Percentiles rank a stretch among this genome's conserved stretches.
These are phyloP conservation scores for Euphorbia schlechtendalii DNA, from an alignment of 441 rosid species.

Conservation along the genomic window DNA sequence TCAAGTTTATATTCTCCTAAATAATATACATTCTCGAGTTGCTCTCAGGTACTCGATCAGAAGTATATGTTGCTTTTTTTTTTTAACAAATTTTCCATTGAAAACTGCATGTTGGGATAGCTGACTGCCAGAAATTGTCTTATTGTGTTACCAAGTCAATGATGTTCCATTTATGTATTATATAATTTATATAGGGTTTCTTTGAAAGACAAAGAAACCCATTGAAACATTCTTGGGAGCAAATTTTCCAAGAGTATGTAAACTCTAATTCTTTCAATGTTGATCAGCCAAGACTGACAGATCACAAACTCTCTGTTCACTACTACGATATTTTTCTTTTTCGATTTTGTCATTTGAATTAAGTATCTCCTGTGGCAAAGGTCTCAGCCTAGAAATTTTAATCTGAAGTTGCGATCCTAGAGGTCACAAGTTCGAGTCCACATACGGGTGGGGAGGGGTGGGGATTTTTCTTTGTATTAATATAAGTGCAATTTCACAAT, in stretches of 20 bases:
- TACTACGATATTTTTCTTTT: not conserved
- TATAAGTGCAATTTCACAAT: not conserved
- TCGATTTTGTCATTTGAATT: too few species aligned
- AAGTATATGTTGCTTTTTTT: not conserved
- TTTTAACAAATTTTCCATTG: not conserved
- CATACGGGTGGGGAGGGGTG: too few species aligned
- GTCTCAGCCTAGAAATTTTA: too few species aligned
- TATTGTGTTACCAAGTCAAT: not conserved
- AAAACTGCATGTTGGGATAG: not conserved
- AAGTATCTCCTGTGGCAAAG: too few species aligned
- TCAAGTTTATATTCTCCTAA: not conserved
- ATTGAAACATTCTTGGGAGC: not conserved
- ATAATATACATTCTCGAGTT: slow-evolving; percentile 2
- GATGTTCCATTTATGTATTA: not conserved
- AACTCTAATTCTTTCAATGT: not conserved
- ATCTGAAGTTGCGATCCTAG: too few species aligned
- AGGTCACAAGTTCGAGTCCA: too few species aligned
- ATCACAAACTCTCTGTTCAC: not conserved
- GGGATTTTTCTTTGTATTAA: too few species aligned
- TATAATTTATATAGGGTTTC: not conserved
- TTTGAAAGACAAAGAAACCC: not conserved
- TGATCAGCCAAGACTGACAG: not conserved
- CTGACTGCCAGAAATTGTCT: not conserved
- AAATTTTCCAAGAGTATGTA: not conserved
- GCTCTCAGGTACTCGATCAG: not conserved